Base-by-base conservation (phyloP, 768 basidiomycete species). In the Cytidiella melzeri region DNA sequence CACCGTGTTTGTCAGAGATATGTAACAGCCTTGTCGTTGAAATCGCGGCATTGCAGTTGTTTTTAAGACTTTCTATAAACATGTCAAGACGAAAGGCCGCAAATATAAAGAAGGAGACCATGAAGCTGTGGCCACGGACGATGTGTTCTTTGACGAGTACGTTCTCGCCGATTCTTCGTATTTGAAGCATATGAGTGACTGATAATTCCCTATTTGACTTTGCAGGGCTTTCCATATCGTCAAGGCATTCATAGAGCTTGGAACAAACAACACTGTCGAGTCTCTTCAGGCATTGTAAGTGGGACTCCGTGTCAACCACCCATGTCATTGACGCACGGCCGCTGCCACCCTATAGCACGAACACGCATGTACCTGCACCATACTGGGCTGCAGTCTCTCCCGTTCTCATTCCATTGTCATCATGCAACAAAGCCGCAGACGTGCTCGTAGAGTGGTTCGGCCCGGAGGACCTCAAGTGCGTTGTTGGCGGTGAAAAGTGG, bases 401-500 rank as follows among this genome's bases (percentile, higher is more conserved):
- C 11, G 74, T 85, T 21, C 63, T 66, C 11, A 74, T 87, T 18
- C 83, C 85, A 0, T 63, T 83, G 6, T 55, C 68, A 0, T 67
- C 73, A 2, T 84, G 85, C 61, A 79, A 81, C 52, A 60, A 64
- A 12, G 78, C 84, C 2, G 84, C 85, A n/a, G 80, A 83, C 47
- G 54, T 72, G n/a, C 68, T 91, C 19, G 79, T 86, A 38, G 67
- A 79, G 45, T 86, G 81, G 69, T 81, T 89, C 47, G 84, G 85
- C 1, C 81, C 84, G 0, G 79, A 85, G 26, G 79, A 83, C 53
- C 74, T 88, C 24, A 75, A 77, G 59, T 64, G 71, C 24, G 76
- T 87, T 12, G 82, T 86, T 9, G 89, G 89, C 23, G 89, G 87
- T 2, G 78, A 79, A 49, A 72, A 81, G 48, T 92, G 87, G 89